Conservation (phyloP, 2,329 filamentous ascomycete species). For the Neonectria magnoliae region DNA sequence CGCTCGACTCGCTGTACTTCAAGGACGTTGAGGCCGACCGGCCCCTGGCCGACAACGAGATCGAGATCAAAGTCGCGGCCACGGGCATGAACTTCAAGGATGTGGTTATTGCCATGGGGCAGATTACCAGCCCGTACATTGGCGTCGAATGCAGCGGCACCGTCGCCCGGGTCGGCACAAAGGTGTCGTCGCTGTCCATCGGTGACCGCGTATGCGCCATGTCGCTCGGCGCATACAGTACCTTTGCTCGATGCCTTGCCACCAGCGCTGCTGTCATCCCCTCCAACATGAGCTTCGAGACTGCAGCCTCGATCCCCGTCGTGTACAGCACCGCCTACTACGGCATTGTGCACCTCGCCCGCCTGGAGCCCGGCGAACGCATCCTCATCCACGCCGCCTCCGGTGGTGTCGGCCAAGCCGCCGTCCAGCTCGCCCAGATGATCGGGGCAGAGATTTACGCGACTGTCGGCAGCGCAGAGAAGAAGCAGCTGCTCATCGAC, state of each 20-base stretch:
- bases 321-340: constrained; percentile 35
- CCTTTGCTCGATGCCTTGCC: constrained; percentile 52
- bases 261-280: constrained; percentile 44
- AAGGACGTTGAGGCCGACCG: constrained; percentile 44
- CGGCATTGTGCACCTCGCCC: constrained; percentile 27
- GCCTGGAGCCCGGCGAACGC: constrained; percentile 31
- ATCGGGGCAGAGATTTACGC: constrained; percentile 44
- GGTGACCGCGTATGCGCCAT: constrained; percentile 30
- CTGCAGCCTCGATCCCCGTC: constrained; percentile 26
- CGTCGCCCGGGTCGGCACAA: constrained; percentile 52
- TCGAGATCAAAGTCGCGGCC: constrained; percentile 56
- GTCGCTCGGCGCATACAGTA: constrained; percentile 28
- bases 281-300: constrained; percentile 20
- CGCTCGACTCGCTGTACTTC: constrained; percentile 53
- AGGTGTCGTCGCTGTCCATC: constrained; percentile 12
- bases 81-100: constrained; percentile 60
- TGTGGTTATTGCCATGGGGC: constrained; percentile 55
- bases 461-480: constrained; percentile 46
- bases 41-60: constrained; percentile 47
- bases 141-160: constrained; percentile 55
- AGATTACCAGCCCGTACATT: constrained; percentile 46
- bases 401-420: constrained; percentile 44
- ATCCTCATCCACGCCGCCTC: constrained; percentile 46
- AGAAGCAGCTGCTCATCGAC: constrained; percentile 41
- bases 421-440: constrained; percentile 42